These are phyloP conservation scores for Solanum rostratum DNA, from an alignment of 257 asterid genomes.

Conservation along the genomic window DNA sequence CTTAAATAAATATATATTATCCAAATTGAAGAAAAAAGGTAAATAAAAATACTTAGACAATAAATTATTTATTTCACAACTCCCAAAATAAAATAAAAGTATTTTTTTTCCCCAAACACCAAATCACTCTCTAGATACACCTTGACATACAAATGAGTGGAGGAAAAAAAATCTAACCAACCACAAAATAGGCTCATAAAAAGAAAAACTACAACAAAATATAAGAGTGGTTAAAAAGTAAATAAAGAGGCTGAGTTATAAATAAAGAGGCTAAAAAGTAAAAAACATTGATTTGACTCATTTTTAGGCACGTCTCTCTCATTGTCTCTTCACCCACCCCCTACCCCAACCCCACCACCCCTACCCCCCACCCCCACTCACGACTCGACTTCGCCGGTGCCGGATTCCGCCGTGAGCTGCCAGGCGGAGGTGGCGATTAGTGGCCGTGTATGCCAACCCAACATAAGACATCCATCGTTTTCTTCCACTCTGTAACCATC, in stretches of 20 bases:
- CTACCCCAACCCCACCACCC: constrained; percentile 4
- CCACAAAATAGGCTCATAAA: background rate
- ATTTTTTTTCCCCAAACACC: background rate
- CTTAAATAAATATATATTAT: no score
- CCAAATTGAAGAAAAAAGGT: background rate
- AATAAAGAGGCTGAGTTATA: constrained; percentile 11
- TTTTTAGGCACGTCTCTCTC: constrained; percentile 33
- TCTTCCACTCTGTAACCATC: constrained; percentile 82
- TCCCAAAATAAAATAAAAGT: background rate
- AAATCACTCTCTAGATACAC: constrained; percentile 6
- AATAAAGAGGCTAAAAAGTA: constrained; percentile 17
- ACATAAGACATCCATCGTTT: constrained; percentile 67
- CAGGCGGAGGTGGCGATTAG: constrained; percentile 87
- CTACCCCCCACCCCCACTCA: constrained; percentile 6
- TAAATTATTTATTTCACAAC: background rate
- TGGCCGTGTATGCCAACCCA: constrained; percentile 85
- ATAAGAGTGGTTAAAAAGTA: background rate
- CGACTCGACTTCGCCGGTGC: background rate
- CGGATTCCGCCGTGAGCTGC: constrained; percentile 22
- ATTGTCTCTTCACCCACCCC: constrained; percentile 10
- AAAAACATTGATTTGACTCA: constrained; percentile 54
- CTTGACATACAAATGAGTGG: constrained; percentile 1
- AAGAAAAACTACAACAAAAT: background rate
- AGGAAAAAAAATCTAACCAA: background rate
- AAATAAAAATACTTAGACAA: background rate